These are phyloP conservation scores for Psilocybe azurescens DNA, from an alignment of 768 basidiomycete species.

Conservation along the genomic window DNA sequence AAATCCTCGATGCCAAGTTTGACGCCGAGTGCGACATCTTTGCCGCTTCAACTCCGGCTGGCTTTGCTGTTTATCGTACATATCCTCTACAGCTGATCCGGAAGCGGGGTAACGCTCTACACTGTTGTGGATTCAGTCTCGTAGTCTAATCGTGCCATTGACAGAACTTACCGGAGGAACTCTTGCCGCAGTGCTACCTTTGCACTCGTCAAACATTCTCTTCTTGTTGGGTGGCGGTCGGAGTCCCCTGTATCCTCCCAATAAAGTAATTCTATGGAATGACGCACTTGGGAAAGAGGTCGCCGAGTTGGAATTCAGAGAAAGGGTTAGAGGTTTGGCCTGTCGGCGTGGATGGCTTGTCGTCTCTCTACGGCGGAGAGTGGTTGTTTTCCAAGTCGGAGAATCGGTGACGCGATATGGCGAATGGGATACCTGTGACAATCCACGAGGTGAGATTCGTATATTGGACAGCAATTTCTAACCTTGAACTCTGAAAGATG, in stretches of 20 bases:
- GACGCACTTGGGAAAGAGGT: slow-evolving; percentile 78
- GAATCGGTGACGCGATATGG: slow-evolving; percentile 62
- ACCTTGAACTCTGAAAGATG: slow-evolving; percentile 21
- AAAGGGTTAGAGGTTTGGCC: slow-evolving; percentile 78
- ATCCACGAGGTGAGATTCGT: slow-evolving; percentile 67
- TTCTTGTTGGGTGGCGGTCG: slow-evolving; percentile 89
- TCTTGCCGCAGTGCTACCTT: slow-evolving; percentile 73
- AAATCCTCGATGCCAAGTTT: slow-evolving; percentile 79
- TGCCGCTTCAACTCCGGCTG: slow-evolving; percentile 77
- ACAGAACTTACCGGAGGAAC: slow-evolving; percentile 83
- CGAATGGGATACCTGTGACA: slow-evolving; percentile 90
- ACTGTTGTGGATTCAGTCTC: slow-evolving; percentile 1
- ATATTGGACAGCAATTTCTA: slow-evolving; percentile 8
- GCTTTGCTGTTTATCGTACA: slow-evolving; percentile 83
- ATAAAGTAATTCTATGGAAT: slow-evolving; percentile 93
- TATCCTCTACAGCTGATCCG: slow-evolving; percentile 79
- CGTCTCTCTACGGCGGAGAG: slow-evolving; percentile 78
- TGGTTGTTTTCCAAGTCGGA: slow-evolving; percentile 78
- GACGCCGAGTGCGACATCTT: slow-evolving; percentile 84
- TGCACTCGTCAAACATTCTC: slow-evolving; percentile 82
- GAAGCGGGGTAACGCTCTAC: slow-evolving; percentile 68
- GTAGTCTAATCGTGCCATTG: slow-evolving; percentile 19
- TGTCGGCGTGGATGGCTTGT: slow-evolving; percentile 87
- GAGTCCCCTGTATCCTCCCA: slow-evolving; percentile 88
- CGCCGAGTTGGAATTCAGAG: slow-evolving; percentile 89